Conservation (phyloP, 331 rosid species). For the Malus hybrid region DNA sequence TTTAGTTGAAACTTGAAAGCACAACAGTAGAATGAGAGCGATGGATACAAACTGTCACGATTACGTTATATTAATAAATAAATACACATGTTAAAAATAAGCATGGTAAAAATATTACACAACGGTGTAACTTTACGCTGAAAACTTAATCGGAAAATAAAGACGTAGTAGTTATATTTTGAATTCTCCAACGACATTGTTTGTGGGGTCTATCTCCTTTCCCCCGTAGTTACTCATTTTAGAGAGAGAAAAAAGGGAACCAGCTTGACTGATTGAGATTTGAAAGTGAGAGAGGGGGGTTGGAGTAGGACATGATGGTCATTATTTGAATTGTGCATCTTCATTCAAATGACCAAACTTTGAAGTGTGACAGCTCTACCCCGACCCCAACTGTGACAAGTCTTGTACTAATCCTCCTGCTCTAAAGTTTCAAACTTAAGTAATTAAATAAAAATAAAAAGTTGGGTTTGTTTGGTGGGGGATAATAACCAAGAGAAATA, state of each 20-base stretch:
- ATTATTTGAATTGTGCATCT: constrained; percentile 37
- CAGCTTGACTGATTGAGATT: constrained; percentile 6
- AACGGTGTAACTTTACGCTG: too few species aligned
- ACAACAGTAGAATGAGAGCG: rapidly evolving
- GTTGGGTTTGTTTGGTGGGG: background rate
- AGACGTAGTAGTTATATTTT: constrained; percentile 22
- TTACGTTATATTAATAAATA: too few species aligned
- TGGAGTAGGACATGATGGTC: constrained; percentile 11
- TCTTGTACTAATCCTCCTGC: background rate
- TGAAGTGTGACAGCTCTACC: constrained; percentile 42
- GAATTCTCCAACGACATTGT: constrained; percentile 20
- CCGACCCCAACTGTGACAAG: constrained; percentile 19
- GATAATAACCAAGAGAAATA: background rate
- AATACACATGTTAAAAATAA: too few species aligned
- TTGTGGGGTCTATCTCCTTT: background rate
- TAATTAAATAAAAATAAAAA: background rate
- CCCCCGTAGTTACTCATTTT: background rate
- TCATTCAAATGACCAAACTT: constrained; percentile 12
- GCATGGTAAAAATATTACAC: too few species aligned
- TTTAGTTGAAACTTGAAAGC: background rate
- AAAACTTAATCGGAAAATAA: background rate
- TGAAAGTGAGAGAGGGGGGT: background rate
- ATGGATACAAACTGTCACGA: too few species aligned
- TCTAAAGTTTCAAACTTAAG: background rate
- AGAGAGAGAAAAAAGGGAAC: background rate